Base-by-base conservation (phyloP, 108 stramenopile genomes). In the Epipyxis sp. region DNA sequence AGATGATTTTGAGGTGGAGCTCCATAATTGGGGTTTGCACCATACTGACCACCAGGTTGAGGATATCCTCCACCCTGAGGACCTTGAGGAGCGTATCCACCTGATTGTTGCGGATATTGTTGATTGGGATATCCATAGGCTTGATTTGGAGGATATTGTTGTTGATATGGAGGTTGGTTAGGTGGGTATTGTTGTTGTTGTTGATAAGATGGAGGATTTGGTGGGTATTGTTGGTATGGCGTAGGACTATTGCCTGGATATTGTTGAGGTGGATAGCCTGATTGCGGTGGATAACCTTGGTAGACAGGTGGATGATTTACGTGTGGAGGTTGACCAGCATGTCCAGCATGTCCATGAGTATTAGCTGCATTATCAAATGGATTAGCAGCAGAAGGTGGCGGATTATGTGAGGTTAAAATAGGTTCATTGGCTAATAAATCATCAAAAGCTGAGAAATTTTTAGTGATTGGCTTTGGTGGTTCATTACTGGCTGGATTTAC, bases 361-460 rank as follows among this genome's bases (percentile, higher is more conserved):
- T 16, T 32, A 65, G 61, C 34, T 35, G 61, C 61, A 13, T 10
- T 32, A 37, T 29, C 61, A 65, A 35, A 65, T 3, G 61, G 34
- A 29, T 29, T 29, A 32, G 3, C 25, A 25, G 61, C 20, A 37
- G 20, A 10, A 65, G 34, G 10, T 10, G 20, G 20, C 34, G 25
- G 34, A 65, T 16, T 6, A 10, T 6, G 34, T 37, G 61, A 32
- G 10, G 3, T 16, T 10, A 32, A 16, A 29, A 25, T 25, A 29
- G 61, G 35, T 25, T 13, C 3, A 32, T 32, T 65, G 34, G n/a
- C n/a, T n/a, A 65, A 13, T 37, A 65, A 25, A 32, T 65, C 61
- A 65, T 65, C 61, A 37, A 65, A 65, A 29, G 61, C 61, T 13
- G 61, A 65, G 25, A 65, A 65, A 32, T 65, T 65, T 32, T 65